These are phyloP conservation scores for Globisporangium acanthophoron DNA, from an alignment of 352 stramenopile species.

Conservation along the genomic window DNA sequence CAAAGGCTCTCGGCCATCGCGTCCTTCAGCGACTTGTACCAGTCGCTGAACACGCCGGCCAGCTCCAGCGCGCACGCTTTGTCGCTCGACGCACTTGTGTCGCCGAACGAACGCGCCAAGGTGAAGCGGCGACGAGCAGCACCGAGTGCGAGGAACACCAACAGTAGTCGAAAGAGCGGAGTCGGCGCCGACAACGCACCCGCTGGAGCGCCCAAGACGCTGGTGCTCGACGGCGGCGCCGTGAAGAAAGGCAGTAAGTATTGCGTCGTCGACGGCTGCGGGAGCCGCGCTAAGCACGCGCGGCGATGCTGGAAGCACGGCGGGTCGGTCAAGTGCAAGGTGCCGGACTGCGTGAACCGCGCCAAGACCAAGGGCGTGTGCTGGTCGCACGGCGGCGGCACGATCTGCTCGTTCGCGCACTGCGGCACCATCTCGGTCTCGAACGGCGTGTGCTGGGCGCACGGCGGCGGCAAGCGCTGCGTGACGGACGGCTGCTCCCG, in stretches of 20 bases:
- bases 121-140: slow-evolving; percentile 2
- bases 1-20: slow-evolving; percentile 7
- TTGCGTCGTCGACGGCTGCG: slow-evolving; percentile 47
- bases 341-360: slow-evolving; percentile 42
- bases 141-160: background rate
- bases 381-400: slow-evolving; percentile 58
- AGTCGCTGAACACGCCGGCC: background rate
- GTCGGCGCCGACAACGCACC: background rate
- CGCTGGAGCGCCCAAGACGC: slow-evolving; percentile 9
- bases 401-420: slow-evolving; percentile 32
- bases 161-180: slow-evolving; percentile 6
- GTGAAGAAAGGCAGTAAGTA: slow-evolving; percentile 54
- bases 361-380: slow-evolving; percentile 59
- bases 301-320: slow-evolving; percentile 52
- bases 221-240: background rate
- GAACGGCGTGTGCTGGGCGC: slow-evolving; percentile 50
- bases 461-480: slow-evolving; percentile 24
- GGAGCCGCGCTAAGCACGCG: slow-evolving; percentile 45
- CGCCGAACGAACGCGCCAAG: slow-evolving; percentile 8
- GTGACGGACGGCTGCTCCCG: slow-evolving; percentile 16
- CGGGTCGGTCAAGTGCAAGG: slow-evolving; percentile 56
- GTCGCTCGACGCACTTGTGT: slow-evolving; percentile 1
- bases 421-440: slow-evolving; percentile 49
- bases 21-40: background rate
- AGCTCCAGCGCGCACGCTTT: slow-evolving; percentile 9